Percentiles rank a stretch among this genome's conserved stretches.
These are phyloP conservation scores for Ophiostoma pallidulum DNA, from an alignment of 2,329 filamentous ascomycete species.

Conservation along the genomic window DNA sequence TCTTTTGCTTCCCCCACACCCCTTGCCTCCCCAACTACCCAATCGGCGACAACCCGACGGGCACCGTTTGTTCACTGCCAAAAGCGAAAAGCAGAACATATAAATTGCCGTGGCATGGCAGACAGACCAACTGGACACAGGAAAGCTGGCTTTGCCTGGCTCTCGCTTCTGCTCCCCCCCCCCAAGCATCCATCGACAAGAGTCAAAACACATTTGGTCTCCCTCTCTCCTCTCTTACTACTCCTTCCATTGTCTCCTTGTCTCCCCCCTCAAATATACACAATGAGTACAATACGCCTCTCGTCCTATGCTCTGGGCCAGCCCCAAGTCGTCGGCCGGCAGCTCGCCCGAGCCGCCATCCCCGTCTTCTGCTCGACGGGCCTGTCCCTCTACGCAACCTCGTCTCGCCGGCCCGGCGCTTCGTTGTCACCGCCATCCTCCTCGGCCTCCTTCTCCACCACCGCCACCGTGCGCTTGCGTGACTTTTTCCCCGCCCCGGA, in stretches of 20 bases:
- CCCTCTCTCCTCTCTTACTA: neutral
- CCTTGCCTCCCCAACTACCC: too few relatives aligned
- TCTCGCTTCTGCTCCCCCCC: too few relatives aligned
- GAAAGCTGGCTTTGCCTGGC: too few relatives aligned
- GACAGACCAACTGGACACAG: too few relatives aligned
- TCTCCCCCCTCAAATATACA: neutral
- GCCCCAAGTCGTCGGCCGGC: slow-evolving; percentile 7
- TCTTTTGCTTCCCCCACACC: too few relatives aligned
- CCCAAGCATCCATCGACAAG: too few relatives aligned
- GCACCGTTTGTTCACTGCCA: too few relatives aligned
- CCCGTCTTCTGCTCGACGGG: slow-evolving; percentile 7
- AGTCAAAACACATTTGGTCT: too few relatives aligned
- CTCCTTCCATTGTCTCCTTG: neutral
- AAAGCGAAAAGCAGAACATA: too few relatives aligned
- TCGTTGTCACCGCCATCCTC: neutral
- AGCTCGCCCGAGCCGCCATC: slow-evolving; percentile 3
- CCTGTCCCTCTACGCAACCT: neutral
- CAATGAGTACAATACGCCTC: slow-evolving; percentile 11
- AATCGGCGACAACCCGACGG: too few relatives aligned
- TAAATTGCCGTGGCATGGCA: too few relatives aligned
- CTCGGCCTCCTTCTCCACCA: slow-evolving; percentile 40
- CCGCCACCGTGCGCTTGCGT: slow-evolving; percentile 34
- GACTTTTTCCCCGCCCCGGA: slow-evolving; percentile 55
- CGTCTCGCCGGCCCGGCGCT: neutral
- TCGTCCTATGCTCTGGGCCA: slow-evolving; percentile 4